Base-by-base conservation (phyloP, 768 basidiomycete species). In the Daedaleopsis sinensis region DNA sequence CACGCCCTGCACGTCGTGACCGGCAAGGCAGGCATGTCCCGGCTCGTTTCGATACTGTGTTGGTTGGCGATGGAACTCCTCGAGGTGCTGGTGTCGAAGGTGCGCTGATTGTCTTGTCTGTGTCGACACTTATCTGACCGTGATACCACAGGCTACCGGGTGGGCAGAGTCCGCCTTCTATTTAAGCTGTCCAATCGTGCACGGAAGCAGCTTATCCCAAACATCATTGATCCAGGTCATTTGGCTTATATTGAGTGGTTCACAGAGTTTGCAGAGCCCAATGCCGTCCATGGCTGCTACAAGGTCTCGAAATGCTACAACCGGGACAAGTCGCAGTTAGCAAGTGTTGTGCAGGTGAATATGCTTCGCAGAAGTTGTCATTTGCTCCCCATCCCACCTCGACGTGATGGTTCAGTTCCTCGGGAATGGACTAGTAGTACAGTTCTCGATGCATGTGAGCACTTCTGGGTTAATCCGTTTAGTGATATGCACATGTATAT, bases 201-300 rank as follows among this genome's bases (percentile, higher is more conserved):
- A n/a, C n/a, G n/a, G n/a, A n/a, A n/a, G n/a, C n/a, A n/a, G n/a
- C n/a, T n/a, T n/a, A n/a, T n/a, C 55, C 1, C 73, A 67, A 19
- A 58, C 75, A n/a, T 18, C 68, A 69, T 12, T 61, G 66, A 13
- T 21, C 59, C 53, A 18, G 11, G 24, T 21, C 66, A 73, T 62
- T 57, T 76, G 0, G 74, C 69, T 1, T 74, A 72, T 58, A 65
- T 76, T 2, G 72, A 73, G 54, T 73, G 71, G 71, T 75, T 73
- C 52, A 59, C 70, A 6, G 42, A 63, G 8, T 70, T 71, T 49
- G 24, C 64, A 3, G 16, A 23, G 5, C 61, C 69, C 15, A 62
- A 72, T n/a, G 52, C 42, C 1, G 56, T 70, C 44, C 68, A 67
- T 37, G 51, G 56, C 6, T 15, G 78, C 46, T 76, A 70, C 58